These are phyloP conservation scores for Ustilago hordei DNA, from an alignment of 1,284 basidiomycete genomes.

Conservation along the genomic window DNA sequence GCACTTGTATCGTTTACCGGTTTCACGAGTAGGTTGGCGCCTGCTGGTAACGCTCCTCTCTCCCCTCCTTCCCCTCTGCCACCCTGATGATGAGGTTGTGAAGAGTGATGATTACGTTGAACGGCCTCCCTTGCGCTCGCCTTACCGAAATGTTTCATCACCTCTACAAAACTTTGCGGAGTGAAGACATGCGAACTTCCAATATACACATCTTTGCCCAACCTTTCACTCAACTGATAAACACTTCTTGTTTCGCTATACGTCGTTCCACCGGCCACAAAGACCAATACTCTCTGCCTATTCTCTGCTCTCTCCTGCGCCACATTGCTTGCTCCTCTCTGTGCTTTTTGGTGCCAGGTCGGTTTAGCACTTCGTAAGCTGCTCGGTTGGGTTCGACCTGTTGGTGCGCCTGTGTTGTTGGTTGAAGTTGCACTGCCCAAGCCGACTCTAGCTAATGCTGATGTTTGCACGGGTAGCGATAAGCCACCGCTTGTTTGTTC, in stretches of 20 bases:
- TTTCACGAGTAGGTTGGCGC: slow-evolving; percentile 37
- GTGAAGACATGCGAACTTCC: slow-evolving; percentile 90
- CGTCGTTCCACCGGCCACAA: slow-evolving; percentile 94
- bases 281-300: slow-evolving; percentile 86
- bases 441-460: slow-evolving; percentile 47
- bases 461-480: slow-evolving; percentile 32
- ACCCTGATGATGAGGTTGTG: slow-evolving; percentile 6
- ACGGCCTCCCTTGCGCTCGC: slow-evolving; percentile 39
- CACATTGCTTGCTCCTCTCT: slow-evolving; percentile 27
- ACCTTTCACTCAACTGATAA: slow-evolving; percentile 80
- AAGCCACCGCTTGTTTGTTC: slow-evolving; percentile 57
- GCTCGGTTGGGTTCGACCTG: slow-evolving; percentile 33
- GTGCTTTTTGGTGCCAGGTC: slow-evolving; percentile 59
- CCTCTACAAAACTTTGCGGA: slow-evolving; percentile 85
- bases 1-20: slow-evolving; percentile 52
- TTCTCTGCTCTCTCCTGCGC: slow-evolving; percentile 71
- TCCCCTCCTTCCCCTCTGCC: background rate
- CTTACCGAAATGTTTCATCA: slow-evolving; percentile 76
- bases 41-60: slow-evolving; percentile 21
- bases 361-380: slow-evolving; percentile 60
- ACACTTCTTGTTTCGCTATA: slow-evolving; percentile 92
- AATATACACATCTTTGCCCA: slow-evolving; percentile 90
- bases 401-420: slow-evolving; percentile 1
- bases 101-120: slow-evolving; percentile 1
- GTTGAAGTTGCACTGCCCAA: slow-evolving; percentile 12